These are phyloP conservation scores for Arthrobotrys conoides DNA, from an alignment of 2,329 filamentous ascomycete species.

Conservation along the genomic window DNA sequence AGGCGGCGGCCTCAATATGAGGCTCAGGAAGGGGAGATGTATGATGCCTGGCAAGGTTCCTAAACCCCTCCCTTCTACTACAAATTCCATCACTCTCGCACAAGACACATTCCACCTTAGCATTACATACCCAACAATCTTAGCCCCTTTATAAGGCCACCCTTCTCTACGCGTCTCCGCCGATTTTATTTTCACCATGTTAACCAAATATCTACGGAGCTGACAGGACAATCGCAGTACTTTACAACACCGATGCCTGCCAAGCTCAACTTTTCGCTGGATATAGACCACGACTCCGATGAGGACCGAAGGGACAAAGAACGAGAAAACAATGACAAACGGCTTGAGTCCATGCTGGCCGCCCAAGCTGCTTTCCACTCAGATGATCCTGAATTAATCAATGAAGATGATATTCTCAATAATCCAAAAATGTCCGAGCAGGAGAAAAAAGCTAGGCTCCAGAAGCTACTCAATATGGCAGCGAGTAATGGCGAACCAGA, in stretches of 20 bases:
- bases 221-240: constrained; percentile 91
- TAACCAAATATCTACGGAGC: constrained; percentile 61
- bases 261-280: constrained; percentile 73
- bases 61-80: constrained; percentile 62
- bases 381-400: constrained; percentile 78
- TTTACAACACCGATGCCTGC: constrained; percentile 87
- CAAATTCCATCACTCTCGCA: constrained; percentile 17
- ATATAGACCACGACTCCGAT: constrained; percentile 72
- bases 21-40: constrained; percentile 91
- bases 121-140: background rate
- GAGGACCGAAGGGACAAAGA: constrained; percentile 66
- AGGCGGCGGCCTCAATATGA: constrained; percentile 76
- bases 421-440: constrained; percentile 80
- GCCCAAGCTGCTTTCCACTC: constrained; percentile 86
- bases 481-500: constrained; percentile 94
- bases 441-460: constrained; percentile 85
- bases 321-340: constrained; percentile 81
- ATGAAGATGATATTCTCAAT: constrained; percentile 83
- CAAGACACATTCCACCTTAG: constrained; percentile 37
- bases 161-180: background rate
- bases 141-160: constrained; percentile 27
- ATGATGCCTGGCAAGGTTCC: constrained; percentile 97
- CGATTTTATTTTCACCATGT: constrained; percentile 47
- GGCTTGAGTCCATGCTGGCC: constrained; percentile 95
- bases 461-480: constrained; percentile 92